Evolutionary conservation across 805 yeast species (phyloP).

Genomic region (Teunomyces pallodes): DNA sequence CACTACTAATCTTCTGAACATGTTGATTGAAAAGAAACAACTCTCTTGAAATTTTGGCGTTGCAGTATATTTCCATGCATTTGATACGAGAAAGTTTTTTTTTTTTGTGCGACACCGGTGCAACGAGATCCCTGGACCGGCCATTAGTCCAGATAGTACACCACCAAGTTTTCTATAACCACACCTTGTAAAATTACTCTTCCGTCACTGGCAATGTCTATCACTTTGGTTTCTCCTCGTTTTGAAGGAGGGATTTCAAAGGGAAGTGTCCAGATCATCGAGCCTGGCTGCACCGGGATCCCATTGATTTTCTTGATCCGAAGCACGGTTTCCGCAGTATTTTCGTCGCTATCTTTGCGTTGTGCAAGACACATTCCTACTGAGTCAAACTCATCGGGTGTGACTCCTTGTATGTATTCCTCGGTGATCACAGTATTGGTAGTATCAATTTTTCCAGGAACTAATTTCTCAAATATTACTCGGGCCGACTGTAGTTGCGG

Average conservation of each 20-base stretch:
- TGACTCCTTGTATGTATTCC: conserved; percentile 17
- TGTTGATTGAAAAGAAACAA: not conserved
- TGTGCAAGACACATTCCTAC: conserved; percentile 1
- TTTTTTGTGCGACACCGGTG: conserved; percentile 5
- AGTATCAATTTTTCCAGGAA: conserved; percentile 39
- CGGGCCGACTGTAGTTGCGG: conserved; percentile 42
- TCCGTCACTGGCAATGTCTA: conserved; percentile 19
- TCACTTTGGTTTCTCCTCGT: not conserved
- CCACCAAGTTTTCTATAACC: conserved; percentile 31
- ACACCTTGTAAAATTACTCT: conserved; percentile 25
- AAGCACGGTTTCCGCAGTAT: conserved; percentile 15
- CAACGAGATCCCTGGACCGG: not conserved
- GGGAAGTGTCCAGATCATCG: conserved; percentile 30
- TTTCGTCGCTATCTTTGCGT: not conserved
- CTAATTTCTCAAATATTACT: conserved; percentile 45
- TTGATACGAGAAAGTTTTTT: not conserved
- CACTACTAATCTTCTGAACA: conserved; percentile 1
- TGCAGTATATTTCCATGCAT: too few relatives aligned
- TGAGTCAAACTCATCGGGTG: conserved; percentile 6
- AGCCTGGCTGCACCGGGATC: conserved; percentile 17
- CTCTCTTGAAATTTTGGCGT: too few relatives aligned
- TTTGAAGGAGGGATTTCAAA: conserved; percentile 12
- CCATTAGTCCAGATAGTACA: conserved; percentile 14
- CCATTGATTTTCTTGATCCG: conserved; percentile 36
- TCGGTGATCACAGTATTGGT: conserved; percentile 30